Base-by-base conservation (phyloP, 2,329 filamentous ascomycete species). In the Penicillium frequentans region DNA sequence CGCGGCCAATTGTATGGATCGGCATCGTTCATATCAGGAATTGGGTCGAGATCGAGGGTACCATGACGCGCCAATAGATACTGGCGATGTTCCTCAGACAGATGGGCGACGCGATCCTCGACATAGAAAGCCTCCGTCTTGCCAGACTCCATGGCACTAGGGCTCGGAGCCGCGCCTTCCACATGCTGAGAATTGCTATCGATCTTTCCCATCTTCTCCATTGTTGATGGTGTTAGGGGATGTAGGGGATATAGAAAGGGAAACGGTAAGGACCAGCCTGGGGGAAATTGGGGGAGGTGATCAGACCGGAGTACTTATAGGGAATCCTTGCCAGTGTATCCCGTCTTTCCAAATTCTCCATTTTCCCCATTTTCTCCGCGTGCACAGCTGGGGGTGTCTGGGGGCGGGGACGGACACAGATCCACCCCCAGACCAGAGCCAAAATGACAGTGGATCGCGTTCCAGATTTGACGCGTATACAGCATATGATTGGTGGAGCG, bases 1-100 rank as follows among this genome's bases (percentile, higher is more conserved):
- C 63, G 66, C 2, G 81, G 76, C 81, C 81, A 85, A 58, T 85
- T 85, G 66, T 82, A 83, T 0, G 82, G 83, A 64, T 85, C 82
- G 3, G 78, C 79, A 54, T 79, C 76, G 35, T 75, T 75, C 63
- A 76, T 75, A 31, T 75, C 75, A 1, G 83, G 83, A 14, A 85
- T 67, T 1, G 83, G 83, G 48, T 84, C 80, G 4, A 85, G 75
- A 21, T 83, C 77, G 24, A 84, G 64, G 0, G 81, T 84, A 49
- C 82, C 82, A 75, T 85, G 82, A 54, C 78, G 75, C 29, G 75
- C 62, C 11, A 84, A 67, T 5, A 85, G 73, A 66, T 83, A 85
- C 45, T 82, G 73, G n/a, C 67, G 63, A 60, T 73, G 70, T 19
- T 64, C 58, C 49, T 64, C 64, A 0, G 66, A 58, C 11, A 67